These are phyloP conservation scores for Aspergillus avenaceus DNA, from an alignment of 495 filamentous ascomycete species.

Conservation along the genomic window DNA sequence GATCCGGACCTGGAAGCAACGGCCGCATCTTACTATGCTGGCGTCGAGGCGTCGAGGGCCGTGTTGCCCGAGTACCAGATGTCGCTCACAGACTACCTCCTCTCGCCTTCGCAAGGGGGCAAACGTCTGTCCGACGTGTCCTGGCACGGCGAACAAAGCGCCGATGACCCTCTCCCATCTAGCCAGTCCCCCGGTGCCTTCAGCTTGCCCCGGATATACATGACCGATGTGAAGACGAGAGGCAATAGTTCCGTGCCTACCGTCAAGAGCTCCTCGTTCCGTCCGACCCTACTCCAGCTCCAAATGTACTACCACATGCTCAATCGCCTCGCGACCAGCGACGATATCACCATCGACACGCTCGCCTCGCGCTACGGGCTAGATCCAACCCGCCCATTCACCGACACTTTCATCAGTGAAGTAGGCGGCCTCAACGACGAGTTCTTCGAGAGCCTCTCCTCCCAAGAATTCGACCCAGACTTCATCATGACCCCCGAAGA, in stretches of 20 bases:
- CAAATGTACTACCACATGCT: constrained; percentile 91
- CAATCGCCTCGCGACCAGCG: constrained; percentile 62
- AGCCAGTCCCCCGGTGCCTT: constrained; percentile 22
- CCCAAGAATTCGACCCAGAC: constrained; percentile 27
- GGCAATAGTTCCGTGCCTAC: constrained; percentile 56
- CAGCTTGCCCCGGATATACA: constrained; percentile 52
- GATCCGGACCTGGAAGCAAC: constrained; percentile 62
- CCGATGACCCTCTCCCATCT: constrained; percentile 9
- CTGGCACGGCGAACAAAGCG: constrained; percentile 1
- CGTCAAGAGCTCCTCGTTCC: constrained; percentile 58
- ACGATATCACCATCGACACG: constrained; percentile 59
- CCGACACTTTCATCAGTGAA: constrained; percentile 75
- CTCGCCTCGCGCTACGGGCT: constrained; percentile 70
- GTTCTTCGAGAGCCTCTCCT: constrained; percentile 38
- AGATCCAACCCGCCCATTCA: constrained; percentile 59
- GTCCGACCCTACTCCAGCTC: constrained; percentile 77
- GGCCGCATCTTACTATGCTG: constrained; percentile 31
- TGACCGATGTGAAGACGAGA: constrained; percentile 89
- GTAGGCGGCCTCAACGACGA: constrained; percentile 66
- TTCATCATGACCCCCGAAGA: constrained; percentile 29
- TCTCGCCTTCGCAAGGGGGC: constrained; percentile 39
- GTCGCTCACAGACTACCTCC: constrained; percentile 47
- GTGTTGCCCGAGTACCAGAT: constrained; percentile 50
- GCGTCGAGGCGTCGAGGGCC: constrained; percentile 27
- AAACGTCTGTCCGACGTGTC: constrained; percentile 30